phyloP scores from a whole-genome alignment of 2,329 filamentous ascomycete species.

The Sphaerulina musiva region DNA sequence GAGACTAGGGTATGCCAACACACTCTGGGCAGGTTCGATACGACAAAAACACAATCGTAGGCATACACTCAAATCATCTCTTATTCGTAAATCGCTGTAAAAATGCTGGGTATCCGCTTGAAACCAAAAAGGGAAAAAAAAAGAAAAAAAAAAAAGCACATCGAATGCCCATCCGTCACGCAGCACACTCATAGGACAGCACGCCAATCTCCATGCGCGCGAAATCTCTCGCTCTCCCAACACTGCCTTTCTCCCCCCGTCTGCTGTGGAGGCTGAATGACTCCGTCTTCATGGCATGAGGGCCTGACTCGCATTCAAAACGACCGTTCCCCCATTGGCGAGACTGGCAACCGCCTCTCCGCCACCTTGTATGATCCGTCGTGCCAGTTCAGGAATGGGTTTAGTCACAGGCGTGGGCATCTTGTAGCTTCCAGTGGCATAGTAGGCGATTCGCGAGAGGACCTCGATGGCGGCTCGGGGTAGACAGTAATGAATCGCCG shows the following conservation, averaged over 20 bases:
- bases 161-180: no score
- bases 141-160: no score
- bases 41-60: no score
- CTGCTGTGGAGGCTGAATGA: background rate
- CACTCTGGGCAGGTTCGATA: no score
- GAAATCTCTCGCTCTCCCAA: background rate
- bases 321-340: conserved; percentile 3
- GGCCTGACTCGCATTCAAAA: conserved; percentile 10
- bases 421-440: conserved; percentile 18
- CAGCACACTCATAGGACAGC: no score
- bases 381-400: conserved; percentile 9
- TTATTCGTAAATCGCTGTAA: background rate
- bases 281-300: background rate
- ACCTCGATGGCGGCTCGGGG: conserved; percentile 14
- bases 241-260: background rate
- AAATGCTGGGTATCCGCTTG: conserved; percentile 5
- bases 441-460: conserved; percentile 19
- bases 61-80: background rate
- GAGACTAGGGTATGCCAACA: no score
- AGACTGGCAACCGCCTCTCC: conserved; percentile 14
- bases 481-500: conserved; percentile 22
- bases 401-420: background rate
- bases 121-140: background rate
- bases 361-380: conserved; percentile 12
- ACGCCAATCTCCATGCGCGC: no score